Evolutionary conservation across 1,284 basidiomycete genomes (phyloP).

Genomic region (Rhizopogon parksii): DNA sequence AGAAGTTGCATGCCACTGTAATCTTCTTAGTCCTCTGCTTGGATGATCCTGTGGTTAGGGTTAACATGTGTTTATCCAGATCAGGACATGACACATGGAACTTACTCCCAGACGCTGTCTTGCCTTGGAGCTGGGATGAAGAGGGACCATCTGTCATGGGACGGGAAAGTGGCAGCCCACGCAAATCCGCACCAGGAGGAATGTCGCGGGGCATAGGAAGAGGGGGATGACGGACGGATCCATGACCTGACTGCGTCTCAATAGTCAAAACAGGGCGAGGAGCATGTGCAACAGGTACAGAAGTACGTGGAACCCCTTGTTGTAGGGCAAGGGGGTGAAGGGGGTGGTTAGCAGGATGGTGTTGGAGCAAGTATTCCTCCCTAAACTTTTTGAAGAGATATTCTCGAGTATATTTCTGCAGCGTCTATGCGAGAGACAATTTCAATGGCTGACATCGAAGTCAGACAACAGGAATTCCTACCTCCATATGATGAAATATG

Average conservation of each 20-base stretch:
- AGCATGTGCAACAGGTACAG: conserved; percentile 40
- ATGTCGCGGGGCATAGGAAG: conserved; percentile 44
- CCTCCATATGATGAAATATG: conserved; percentile 78
- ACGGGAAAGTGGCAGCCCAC: conserved; percentile 33
- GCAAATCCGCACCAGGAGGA: conserved; percentile 35
- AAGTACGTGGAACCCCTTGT: conserved; percentile 31
- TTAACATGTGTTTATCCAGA: conserved; percentile 5
- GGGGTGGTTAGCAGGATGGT: conserved; percentile 39
- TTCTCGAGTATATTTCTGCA: conserved; percentile 76
- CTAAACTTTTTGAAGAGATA: conserved; percentile 77
- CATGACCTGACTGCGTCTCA: conserved; percentile 52
- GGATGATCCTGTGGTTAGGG: conserved; percentile 28
- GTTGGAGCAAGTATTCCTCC: conserved; percentile 47
- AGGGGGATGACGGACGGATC: conserved; percentile 38
- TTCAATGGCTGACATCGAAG: conserved; percentile 17
- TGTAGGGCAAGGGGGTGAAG: conserved; percentile 36
- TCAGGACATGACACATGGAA: conserved; percentile 6
- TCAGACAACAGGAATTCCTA: conserved; percentile 31
- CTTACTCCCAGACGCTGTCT: conserved; percentile 27
- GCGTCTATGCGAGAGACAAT: conserved; percentile 42
- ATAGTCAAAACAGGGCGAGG: conserved; percentile 64
- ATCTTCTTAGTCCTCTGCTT: conserved; percentile 71
- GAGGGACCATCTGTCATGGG: conserved; percentile 30
- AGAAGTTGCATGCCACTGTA: conserved; percentile 79
- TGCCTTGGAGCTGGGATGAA: conserved; percentile 21